Conservation (phyloP, 129 eudicot genomes). For the Mikania micrantha region DNA sequence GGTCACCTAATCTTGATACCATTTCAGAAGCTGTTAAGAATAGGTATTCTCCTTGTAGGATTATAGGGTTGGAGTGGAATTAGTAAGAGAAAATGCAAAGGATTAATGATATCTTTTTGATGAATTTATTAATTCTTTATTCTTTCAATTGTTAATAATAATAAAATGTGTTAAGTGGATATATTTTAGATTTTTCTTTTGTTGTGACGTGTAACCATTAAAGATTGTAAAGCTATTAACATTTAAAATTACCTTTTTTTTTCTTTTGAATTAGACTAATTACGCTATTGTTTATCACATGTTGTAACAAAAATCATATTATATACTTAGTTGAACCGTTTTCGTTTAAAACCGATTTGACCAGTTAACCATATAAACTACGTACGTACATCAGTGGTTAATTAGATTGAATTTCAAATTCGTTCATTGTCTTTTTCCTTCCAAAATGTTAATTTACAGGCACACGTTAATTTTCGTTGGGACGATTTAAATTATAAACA, state of each 20-base stretch:
- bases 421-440: too few species aligned
- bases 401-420: too few species aligned
- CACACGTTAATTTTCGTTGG: too few species aligned
- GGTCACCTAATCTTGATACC: slow-evolving; percentile 86
- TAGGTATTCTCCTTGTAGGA: slow-evolving; percentile 54
- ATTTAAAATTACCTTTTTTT: not conserved
- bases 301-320: too few species aligned
- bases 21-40: slow-evolving; percentile 51
- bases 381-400: too few species aligned
- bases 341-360: too few species aligned
- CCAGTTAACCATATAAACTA: too few species aligned
- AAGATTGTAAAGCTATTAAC: not conserved
- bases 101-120: not conserved
- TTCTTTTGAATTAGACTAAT: too few species aligned
- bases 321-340: too few species aligned
- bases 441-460: too few species aligned
- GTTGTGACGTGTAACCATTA: not conserved
- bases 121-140: not conserved
- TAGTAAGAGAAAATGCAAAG: slow-evolving; percentile 16
- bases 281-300: too few species aligned
- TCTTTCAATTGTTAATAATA: not conserved
- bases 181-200: not conserved
- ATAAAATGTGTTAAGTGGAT: not conserved
- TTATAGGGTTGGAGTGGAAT: slow-evolving; percentile 47
- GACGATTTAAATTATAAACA: too few species aligned